Evolutionary conservation across 2,329 filamentous ascomycete genomes (phyloP), one percentile per base, ranked within the genome.

Genomic region (Alternaria ethzedia): DNA sequence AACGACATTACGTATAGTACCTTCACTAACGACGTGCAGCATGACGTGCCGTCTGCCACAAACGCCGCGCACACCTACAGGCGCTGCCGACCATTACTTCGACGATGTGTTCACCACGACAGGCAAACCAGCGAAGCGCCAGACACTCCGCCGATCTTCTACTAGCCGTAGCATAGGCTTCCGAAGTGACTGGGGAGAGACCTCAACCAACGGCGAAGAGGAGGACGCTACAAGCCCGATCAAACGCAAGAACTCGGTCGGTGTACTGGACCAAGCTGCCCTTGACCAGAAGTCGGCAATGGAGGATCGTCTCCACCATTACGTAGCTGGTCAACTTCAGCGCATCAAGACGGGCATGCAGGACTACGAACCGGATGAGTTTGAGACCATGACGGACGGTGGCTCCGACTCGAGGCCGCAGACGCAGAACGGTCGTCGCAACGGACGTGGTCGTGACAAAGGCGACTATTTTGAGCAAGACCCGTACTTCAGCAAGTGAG

Each of bases 81-180:
- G 89, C 1, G 93, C 90, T 44, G 95, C 96, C 81, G 87, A 91
- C 8, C 94, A 97, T 79, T 98, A 98, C 84, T 98, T 98, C 77
- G 95, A 98, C 74, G 95, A 98, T 75, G 88, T 94, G 63, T 91
- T 97, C 86, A 87, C 90, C 41, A 82, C 84, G 67, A 63, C 70
- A 26, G 78, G 79, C 63, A 76, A 75, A 57, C 78, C 78, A 43
- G 70, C 80, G 73, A 84, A 82, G 69, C 83, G 73, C 69, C 86
- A 86, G 20, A 83, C 84, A 17, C 84, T 95, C 71, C 90, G 93
- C 41, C 89, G 93, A 59, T 94, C 92, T 5, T 95, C 93, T 5
- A 94, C 92, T 0, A 89, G 88, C 46, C 89, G 95, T 44, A 96
- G 93, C 51, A 94, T 98, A 61, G 92, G 93, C 36, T 89, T 89